phyloP scores from a whole-genome alignment of 257 asterid genomes.

The Scutellaria baicalensis region DNA sequence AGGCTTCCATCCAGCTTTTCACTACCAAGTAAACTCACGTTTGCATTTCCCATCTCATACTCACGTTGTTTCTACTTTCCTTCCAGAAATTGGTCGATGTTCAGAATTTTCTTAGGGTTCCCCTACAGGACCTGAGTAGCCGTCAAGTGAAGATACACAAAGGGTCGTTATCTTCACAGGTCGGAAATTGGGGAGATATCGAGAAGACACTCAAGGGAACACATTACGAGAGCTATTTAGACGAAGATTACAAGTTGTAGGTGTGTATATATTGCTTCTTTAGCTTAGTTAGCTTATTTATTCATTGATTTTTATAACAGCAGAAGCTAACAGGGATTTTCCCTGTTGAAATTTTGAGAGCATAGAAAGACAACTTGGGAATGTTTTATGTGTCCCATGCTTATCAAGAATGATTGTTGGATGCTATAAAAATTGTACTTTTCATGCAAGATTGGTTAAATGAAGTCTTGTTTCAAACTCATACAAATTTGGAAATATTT shows the following conservation, averaged over 20 bases:
- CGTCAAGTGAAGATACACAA: slow-evolving; percentile 91
- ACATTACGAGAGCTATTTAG: slow-evolving; percentile 49
- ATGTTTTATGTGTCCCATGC: not conserved
- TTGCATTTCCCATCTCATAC: not conserved
- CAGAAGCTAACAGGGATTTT: slow-evolving; percentile 29
- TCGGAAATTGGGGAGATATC: slow-evolving; percentile 79
- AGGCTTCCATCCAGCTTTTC: slow-evolving; percentile 10
- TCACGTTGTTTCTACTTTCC: not conserved
- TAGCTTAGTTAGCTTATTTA: slow-evolving; percentile 29
- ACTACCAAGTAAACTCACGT: not conserved
- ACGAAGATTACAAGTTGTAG: slow-evolving; percentile 56
- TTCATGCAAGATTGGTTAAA: not conserved
- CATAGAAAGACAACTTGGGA: not conserved
- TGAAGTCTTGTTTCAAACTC: not conserved
- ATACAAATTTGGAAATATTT: too few species aligned
- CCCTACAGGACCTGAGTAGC: slow-evolving; percentile 50
- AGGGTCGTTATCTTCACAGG: slow-evolving; percentile 68
- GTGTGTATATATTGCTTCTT: slow-evolving; percentile 27
- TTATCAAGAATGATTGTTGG: not conserved
- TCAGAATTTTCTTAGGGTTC: slow-evolving; percentile 77
- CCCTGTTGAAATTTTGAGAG: slow-evolving; percentile 49
- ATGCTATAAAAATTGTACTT: not conserved
- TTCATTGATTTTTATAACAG: slow-evolving; percentile 49
- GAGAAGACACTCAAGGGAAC: slow-evolving; percentile 68
- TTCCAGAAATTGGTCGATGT: slow-evolving; percentile 67